Conservation (phyloP, 371 early-diverging fungal species). For the Rhizopus delemar region DNA sequence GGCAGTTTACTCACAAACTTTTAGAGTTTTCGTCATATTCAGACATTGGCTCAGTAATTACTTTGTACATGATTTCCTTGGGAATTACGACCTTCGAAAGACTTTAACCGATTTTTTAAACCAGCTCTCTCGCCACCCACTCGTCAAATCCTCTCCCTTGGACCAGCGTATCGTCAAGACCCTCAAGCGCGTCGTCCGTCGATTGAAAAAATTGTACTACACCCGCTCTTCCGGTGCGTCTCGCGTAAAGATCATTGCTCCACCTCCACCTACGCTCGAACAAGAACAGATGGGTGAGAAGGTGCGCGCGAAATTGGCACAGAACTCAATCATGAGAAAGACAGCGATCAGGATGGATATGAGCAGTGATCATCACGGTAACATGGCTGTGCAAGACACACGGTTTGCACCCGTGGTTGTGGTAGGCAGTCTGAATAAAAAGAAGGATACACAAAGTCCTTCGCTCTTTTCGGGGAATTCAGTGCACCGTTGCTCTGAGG, state of each 20-base stretch:
- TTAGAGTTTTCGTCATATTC: constrained; percentile 65
- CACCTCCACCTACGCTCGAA: constrained; percentile 36
- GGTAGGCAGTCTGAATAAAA: constrained; percentile 29
- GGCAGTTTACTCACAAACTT: neutral
- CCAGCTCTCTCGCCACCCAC: constrained; percentile 41
- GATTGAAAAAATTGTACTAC: constrained; percentile 47
- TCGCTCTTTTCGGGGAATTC: no score
- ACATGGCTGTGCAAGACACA: constrained; percentile 40
- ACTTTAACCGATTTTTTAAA: constrained; percentile 51
- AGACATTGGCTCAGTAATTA: constrained; percentile 72
- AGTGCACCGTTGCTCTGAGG: no score
- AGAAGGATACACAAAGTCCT: neutral
- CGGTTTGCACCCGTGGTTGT: constrained; percentile 38
- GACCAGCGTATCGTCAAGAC: constrained; percentile 63
- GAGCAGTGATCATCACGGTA: constrained; percentile 33
- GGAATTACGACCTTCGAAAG: constrained; percentile 44
- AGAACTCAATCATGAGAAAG: constrained; percentile 28
- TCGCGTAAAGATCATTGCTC: constrained; percentile 34
- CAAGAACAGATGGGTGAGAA: constrained; percentile 31
- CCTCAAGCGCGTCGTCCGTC: constrained; percentile 52
- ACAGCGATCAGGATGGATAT: constrained; percentile 22
- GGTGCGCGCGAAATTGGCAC: constrained; percentile 32
- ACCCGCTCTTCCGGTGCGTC: constrained; percentile 23
- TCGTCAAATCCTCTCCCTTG: constrained; percentile 49
- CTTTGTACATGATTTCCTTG: constrained; percentile 65